Conservation (phyloP, 78 protist genomes). For the Pelomyxa schiedti region DNA sequence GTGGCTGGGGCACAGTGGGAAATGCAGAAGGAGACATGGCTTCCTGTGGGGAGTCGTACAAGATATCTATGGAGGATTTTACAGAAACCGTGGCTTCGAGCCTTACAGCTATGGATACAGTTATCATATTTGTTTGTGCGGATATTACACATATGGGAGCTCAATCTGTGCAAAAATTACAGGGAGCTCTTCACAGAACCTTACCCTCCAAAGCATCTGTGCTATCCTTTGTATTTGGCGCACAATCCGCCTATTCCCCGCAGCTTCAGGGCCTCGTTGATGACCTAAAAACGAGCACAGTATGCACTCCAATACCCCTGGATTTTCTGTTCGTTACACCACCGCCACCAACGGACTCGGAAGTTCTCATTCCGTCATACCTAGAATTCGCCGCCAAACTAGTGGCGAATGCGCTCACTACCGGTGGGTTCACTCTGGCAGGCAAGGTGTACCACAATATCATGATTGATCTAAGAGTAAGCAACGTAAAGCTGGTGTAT, state of each 20-base stretch:
- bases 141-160: too few relatives aligned
- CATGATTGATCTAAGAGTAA: constrained; percentile 68
- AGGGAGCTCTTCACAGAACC: too few relatives aligned
- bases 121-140: constrained; percentile 8
- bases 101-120: constrained; percentile 10
- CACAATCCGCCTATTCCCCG: not conserved
- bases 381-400: constrained; percentile 51
- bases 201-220: too few relatives aligned
- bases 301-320: not conserved
- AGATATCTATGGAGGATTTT: constrained; percentile 17
- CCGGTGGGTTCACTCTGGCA: constrained; percentile 53
- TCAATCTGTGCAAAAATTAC: too few relatives aligned
- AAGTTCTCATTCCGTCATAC: not conserved
- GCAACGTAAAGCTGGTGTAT: constrained; percentile 60
- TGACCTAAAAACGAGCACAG: not conserved
- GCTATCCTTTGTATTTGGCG: not conserved
- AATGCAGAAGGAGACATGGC: constrained; percentile 32
- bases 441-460: constrained; percentile 61
- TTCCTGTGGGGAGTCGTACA: constrained; percentile 7
- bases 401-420: constrained; percentile 53
- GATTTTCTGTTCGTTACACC: not conserved
- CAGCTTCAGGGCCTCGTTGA: not conserved
- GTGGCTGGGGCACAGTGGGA: constrained; percentile 28
- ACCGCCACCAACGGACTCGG: not conserved
- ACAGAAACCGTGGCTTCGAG: not conserved